A percentile compares a stretch with the other conserved stretches of the same genome.
Conservation (phyloP, 2,329 filamentous ascomycete genomes). For the Graphium sp. region DNA sequence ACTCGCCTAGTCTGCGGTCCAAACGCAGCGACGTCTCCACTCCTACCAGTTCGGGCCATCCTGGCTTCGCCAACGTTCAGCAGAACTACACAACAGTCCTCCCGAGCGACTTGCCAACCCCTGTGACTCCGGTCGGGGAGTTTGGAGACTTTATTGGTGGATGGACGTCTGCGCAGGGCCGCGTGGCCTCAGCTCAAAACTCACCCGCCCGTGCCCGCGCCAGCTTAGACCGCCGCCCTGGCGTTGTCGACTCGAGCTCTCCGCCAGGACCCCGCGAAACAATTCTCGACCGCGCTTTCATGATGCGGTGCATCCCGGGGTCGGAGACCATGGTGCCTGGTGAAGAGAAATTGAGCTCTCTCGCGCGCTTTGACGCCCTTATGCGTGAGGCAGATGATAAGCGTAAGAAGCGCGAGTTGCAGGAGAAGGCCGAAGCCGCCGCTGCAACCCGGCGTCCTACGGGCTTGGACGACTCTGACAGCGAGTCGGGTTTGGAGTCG, state of each 20-base stretch:
- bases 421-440: slow-evolving; percentile 11
- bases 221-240: slow-evolving; percentile 25
- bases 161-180: slow-evolving; percentile 41
- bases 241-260: slow-evolving; percentile 25
- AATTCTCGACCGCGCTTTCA: slow-evolving; percentile 50
- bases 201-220: slow-evolving; percentile 37
- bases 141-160: slow-evolving; percentile 41
- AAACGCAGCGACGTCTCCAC: slow-evolving; percentile 46
- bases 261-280: slow-evolving; percentile 42
- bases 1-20: slow-evolving; percentile 43
- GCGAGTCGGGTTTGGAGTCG: slow-evolving; percentile 9
- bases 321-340: slow-evolving; percentile 35
- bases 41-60: slow-evolving; percentile 30
- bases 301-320: slow-evolving; percentile 44
- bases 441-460: slow-evolving; percentile 30
- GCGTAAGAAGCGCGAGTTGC: slow-evolving; percentile 20
- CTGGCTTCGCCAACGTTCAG: slow-evolving; percentile 15
- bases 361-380: slow-evolving; percentile 47
- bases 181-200: slow-evolving; percentile 38
- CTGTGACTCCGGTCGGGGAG: slow-evolving; percentile 36
- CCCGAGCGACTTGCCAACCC: slow-evolving; percentile 34
- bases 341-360: slow-evolving; percentile 46
- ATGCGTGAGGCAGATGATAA: slow-evolving; percentile 44
- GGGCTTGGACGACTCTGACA: slow-evolving; percentile 26
- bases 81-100: slow-evolving; percentile 34